phyloP scores from a whole-genome alignment of 2,329 filamentous ascomycete species.

The Hirsutella thompsonii region DNA sequence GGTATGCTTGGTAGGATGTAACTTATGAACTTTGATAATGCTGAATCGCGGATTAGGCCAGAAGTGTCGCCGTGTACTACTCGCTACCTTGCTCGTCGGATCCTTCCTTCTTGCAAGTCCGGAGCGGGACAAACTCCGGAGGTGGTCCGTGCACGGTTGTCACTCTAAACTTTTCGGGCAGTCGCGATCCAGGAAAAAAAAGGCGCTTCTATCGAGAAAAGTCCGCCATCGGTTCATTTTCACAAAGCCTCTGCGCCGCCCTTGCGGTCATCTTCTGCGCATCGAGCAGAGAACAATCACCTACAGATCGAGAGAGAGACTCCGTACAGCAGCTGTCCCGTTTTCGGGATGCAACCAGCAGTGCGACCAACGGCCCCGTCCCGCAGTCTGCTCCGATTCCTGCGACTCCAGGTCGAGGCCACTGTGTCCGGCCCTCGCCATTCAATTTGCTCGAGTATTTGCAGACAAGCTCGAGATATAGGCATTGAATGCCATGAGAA shows the following conservation, averaged over 20 bases:
- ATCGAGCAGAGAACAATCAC: too few species aligned
- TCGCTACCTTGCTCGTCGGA: too few species aligned
- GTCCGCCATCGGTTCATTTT: too few species aligned
- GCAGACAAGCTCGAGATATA: background rate
- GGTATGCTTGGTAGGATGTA: too few species aligned
- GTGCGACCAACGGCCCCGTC: conserved; percentile 36
- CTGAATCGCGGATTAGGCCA: too few species aligned
- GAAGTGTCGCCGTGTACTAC: too few species aligned
- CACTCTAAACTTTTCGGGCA: background rate
- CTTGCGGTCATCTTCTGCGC: too few species aligned
- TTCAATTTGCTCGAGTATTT: conserved; percentile 6
- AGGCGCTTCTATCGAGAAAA: background rate
- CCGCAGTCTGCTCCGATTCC: conserved; percentile 52
- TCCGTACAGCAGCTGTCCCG: background rate
- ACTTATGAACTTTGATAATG: too few species aligned
- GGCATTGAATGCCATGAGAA: conserved; percentile 1
- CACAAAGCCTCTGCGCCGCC: too few species aligned
- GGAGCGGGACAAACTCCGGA: background rate
- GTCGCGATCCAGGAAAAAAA: background rate
- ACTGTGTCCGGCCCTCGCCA: conserved; percentile 21
- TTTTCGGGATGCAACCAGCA: conserved; percentile 29
- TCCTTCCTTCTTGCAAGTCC: too few species aligned
- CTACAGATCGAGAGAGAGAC: too few species aligned
- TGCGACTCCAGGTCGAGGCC: conserved; percentile 56
- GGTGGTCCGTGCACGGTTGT: background rate